A percentile compares a stretch with the other conserved stretches of the same genome.
These are phyloP conservation scores for Scutellaria baicalensis DNA, from an alignment of 257 asterid genomes.

Conservation along the genomic window DNA sequence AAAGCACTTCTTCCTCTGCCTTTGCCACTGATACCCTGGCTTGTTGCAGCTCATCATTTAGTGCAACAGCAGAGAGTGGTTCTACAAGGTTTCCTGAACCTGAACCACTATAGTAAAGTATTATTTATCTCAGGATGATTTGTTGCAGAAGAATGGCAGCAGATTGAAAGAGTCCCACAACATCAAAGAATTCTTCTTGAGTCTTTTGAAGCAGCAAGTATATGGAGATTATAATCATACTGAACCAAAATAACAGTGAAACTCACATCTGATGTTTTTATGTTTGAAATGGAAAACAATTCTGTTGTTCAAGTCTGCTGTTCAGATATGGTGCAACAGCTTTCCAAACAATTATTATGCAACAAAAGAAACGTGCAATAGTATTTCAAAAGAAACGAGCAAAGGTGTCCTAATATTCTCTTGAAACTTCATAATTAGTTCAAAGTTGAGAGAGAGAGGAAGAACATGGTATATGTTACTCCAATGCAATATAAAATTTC, in stretches of 20 bases:
- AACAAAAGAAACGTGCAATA: not conserved
- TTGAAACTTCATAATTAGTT: not conserved
- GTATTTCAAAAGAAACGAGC: not conserved
- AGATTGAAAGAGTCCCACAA: not conserved
- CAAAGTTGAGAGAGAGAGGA: not conserved
- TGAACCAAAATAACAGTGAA: slow-evolving; percentile 8
- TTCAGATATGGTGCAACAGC: not conserved
- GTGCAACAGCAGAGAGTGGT: slow-evolving; percentile 85
- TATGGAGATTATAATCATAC: not conserved
- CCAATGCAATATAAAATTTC: not conserved
- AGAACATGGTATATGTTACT: not conserved
- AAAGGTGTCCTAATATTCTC: not conserved
- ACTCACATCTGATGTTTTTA: not conserved
- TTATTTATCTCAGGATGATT: slow-evolving; percentile 19
- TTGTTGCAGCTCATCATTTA: slow-evolving; percentile 86
- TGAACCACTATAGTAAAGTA: slow-evolving; percentile 63
- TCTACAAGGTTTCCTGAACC: slow-evolving; percentile 74
- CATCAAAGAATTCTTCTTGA: slow-evolving; percentile 8
- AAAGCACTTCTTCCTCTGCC: slow-evolving; percentile 86
- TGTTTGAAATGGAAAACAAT: slow-evolving; percentile 4
- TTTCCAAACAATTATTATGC: not conserved
- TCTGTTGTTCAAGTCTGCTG: not conserved
- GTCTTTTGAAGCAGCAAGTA: slow-evolving; percentile 8
- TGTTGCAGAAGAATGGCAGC: slow-evolving; percentile 1
- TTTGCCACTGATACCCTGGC: slow-evolving; percentile 75